Conservation (phyloP, 257 asterid species). For the Nicotiana benthamiana region DNA sequence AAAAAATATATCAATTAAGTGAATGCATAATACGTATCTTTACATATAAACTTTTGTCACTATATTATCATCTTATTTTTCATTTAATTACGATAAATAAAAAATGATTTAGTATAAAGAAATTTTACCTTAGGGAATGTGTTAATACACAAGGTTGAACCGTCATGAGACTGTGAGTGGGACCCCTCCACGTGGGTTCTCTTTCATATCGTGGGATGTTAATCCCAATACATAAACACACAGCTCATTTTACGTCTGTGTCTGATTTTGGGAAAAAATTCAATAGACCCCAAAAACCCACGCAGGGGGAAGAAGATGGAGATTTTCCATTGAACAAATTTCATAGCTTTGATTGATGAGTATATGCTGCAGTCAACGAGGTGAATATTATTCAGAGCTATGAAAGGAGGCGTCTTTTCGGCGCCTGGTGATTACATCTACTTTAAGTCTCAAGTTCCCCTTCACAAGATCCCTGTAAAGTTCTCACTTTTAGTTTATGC, state of each 20-base stretch:
- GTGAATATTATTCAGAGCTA: slow-evolving; percentile 28
- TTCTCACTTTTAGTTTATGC: too few species aligned
- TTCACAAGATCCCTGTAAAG: slow-evolving; percentile 83
- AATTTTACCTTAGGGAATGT: neutral
- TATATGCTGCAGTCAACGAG: neutral
- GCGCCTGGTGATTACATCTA: slow-evolving; percentile 95
- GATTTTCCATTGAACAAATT: slow-evolving; percentile 4
- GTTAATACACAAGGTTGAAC: too few species aligned
- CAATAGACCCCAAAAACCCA: neutral
- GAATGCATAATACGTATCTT: too few species aligned
- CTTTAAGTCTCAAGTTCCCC: slow-evolving; percentile 99
- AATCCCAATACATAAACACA: neutral
- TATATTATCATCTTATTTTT: too few species aligned
- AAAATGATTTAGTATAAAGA: neutral
- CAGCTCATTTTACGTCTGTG: neutral
- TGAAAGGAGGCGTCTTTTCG: slow-evolving; percentile 92
- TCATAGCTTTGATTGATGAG: neutral
- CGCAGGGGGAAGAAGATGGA: neutral
- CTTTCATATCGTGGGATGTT: neutral
- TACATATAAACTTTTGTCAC: too few species aligned
- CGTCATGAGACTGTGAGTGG: neutral
- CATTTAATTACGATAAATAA: too few species aligned
- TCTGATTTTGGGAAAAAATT: neutral
- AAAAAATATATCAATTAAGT: too few species aligned
- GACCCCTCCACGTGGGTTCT: slow-evolving; percentile 13